Base-by-base conservation (phyloP, 2,329 filamentous ascomycete species). In the Microdochium paspali region DNA sequence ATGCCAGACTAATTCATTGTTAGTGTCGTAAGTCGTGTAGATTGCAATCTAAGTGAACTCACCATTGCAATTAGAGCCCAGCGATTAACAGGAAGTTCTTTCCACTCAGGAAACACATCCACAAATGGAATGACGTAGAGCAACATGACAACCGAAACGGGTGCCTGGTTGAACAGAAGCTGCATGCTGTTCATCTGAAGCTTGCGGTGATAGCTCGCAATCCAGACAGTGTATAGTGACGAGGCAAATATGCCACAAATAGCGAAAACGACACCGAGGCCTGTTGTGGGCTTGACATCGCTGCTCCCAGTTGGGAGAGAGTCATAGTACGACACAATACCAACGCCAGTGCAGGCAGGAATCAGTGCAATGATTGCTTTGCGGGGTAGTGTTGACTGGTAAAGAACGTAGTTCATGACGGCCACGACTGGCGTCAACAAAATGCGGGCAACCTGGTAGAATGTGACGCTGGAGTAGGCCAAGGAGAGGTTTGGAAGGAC, bases 361-460 rank as follows among this genome's bases (percentile, higher is more conserved):
- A 80, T 53, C 40, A 85, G 67, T 6, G 80, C 72, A 28, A 74
- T 45, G 2, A 76, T 63, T 18, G 82, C 81, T 46, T 66, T 64
- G 40, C 61, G 61, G 6, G 82, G 79, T 10, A 85, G 70, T 0
- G 68, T 75, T 24, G 74, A 67, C 51, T 69, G 64, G 64, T 84
- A 83, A 26, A 85, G 66, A 21, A 80, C 59, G 54, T 70, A 82
- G 62, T 85, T 85, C 70, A 86, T 78, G 15, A 77, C 61, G 4
- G 80, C 82, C 20, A 84, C 80, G 40, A 71, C 73, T 3, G 83
- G 83, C 1, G 82, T 85, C 24, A 85, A 71, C 12, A 85, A 68
- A 49, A 85, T 82, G 23, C 82, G 76, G 4, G 79, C 80, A 44
- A 85, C 76, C 61, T 87, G 82, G 62, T 85, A 86, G 61, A 86